Conservation (phyloP, 2,329 filamentous ascomycete genomes). For the Chrysoporthe deuterocubensis region DNA sequence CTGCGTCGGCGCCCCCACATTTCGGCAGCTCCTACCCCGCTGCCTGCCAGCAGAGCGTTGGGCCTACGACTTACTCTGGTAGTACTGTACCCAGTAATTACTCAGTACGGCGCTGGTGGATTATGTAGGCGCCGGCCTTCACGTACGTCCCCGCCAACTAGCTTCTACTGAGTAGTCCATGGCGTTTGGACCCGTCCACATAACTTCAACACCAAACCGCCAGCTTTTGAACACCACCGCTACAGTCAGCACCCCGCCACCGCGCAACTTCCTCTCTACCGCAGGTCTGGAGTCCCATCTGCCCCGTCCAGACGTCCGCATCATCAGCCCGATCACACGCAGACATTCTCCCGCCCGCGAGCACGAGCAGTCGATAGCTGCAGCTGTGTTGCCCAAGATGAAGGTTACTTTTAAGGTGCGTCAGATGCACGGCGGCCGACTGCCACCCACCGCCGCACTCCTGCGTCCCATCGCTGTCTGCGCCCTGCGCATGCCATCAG, state of each 20-base stretch:
- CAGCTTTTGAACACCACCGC: background rate
- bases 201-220: constrained; percentile 7
- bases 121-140: constrained; percentile 1
- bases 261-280: background rate
- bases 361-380: constrained; percentile 38
- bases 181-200: background rate
- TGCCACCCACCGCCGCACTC: background rate
- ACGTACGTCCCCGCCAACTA: constrained; percentile 5
- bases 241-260: background rate
- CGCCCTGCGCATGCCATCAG: constrained; percentile 2
- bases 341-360: constrained; percentile 9
- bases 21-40: background rate
- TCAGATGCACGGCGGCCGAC: constrained; percentile 27
- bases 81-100: no score
- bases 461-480: background rate
- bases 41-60: constrained; percentile 13
- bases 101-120: no score
- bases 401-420: constrained; percentile 71
- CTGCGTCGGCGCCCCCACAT: constrained; percentile 10
- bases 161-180: background rate
- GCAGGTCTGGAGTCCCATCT: background rate
- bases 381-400: constrained; percentile 56
- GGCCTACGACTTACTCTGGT: background rate
- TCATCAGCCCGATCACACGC: background rate
- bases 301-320: constrained; percentile 12